These are phyloP conservation scores for Austroboletus niveus DNA, from an alignment of 1,284 basidiomycete genomes.

Conservation along the genomic window DNA sequence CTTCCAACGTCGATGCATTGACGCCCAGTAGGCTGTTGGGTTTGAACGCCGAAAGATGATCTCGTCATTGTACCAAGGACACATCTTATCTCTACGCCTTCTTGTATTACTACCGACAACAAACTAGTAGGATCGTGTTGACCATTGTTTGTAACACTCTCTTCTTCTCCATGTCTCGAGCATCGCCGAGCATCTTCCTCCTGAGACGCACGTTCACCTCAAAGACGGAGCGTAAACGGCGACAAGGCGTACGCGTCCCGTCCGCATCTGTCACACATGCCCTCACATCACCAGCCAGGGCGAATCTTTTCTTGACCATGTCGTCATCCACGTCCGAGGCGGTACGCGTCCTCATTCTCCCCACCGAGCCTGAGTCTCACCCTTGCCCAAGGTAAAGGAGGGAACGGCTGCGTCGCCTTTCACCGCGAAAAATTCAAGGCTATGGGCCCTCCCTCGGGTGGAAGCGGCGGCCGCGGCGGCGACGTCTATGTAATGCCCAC, in stretches of 20 bases:
- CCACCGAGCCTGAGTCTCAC: background rate
- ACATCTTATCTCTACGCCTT: too few relatives aligned
- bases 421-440: conserved; percentile 77
- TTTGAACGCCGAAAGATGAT: conserved; percentile 15
- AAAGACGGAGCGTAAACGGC: conserved; percentile 74
- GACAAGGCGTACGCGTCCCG: conserved; percentile 52
- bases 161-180: conserved; percentile 11
- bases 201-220: conserved; percentile 6
- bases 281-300: conserved; percentile 46
- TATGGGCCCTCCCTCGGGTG: conserved; percentile 85
- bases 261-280: background rate
- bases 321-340: conserved; percentile 72
- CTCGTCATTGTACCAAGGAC: too few relatives aligned
- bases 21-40: conserved; percentile 36
- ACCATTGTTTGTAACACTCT: conserved; percentile 12
- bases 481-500: conserved; percentile 83
- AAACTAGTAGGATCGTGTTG: conserved; percentile 8
- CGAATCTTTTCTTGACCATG: conserved; percentile 78
- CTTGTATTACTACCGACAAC: background rate
- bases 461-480: conserved; percentile 86
- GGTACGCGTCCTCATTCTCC: conserved; percentile 43
- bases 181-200: too few relatives aligned
- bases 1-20: conserved; percentile 8
- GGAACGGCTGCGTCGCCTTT: conserved; percentile 82
- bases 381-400: conserved; percentile 59